Conservation (phyloP, 1,284 basidiomycete genomes). For the Anthracocystis walkeri region DNA sequence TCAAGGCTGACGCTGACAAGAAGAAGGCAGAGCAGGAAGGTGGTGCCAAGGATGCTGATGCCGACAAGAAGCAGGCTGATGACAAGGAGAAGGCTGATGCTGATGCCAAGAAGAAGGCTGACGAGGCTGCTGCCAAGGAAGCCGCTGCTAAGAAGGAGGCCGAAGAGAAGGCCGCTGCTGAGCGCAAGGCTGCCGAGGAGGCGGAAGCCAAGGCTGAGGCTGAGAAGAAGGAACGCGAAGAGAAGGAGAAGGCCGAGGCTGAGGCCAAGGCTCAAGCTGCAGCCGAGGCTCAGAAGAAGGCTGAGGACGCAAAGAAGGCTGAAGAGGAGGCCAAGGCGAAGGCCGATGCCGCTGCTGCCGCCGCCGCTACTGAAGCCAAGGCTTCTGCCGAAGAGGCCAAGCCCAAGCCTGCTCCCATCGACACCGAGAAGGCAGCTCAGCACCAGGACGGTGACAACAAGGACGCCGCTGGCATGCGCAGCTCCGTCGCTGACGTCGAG, state of each 20-base stretch:
- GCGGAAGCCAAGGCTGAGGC: conserved; percentile 43
- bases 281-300: conserved; percentile 31
- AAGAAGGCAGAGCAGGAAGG: conserved; percentile 55
- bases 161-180: conserved; percentile 43
- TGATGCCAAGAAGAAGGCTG: conserved; percentile 48
- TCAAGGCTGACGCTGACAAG: conserved; percentile 58
- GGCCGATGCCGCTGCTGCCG: conserved; percentile 38
- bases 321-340: conserved; percentile 49
- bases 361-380: conserved; percentile 38
- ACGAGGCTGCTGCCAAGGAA: conserved; percentile 44
- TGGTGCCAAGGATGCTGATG: conserved; percentile 38
- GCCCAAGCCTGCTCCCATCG: conserved; percentile 53
- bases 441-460: conserved; percentile 42
- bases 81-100: conserved; percentile 42
- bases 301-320: conserved; percentile 44
- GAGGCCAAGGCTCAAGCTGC: conserved; percentile 29
- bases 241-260: conserved; percentile 44
- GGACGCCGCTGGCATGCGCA: conserved; percentile 46
- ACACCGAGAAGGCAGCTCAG: conserved; percentile 41
- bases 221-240: conserved; percentile 45
- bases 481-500: conserved; percentile 63
- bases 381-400: conserved; percentile 40
- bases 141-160: conserved; percentile 42
- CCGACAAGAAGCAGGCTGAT: conserved; percentile 38
- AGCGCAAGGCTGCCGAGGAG: conserved; percentile 46